Percentiles rank a stretch among this genome's conserved stretches.
phyloP scores from a whole-genome alignment of 1,284 basidiomycete species.

The Trametes pubescens region DNA sequence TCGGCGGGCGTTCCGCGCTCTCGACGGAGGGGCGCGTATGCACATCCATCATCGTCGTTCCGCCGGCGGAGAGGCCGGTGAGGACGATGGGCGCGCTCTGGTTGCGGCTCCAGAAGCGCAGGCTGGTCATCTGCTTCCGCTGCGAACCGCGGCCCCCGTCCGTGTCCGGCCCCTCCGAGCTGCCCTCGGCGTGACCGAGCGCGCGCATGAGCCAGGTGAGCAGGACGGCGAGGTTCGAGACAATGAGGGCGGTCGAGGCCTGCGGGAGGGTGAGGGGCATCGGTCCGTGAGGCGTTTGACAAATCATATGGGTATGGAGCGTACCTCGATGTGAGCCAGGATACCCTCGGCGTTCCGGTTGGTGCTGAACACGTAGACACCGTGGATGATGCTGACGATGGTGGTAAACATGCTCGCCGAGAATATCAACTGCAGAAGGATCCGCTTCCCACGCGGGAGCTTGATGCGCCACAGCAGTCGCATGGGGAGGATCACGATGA shows the following conservation, averaged over 20 bases:
- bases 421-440: slow-evolving; percentile 38
- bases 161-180: slow-evolving; percentile 16
- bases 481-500: slow-evolving; percentile 38
- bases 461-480: slow-evolving; percentile 39
- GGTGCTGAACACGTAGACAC: slow-evolving; percentile 33
- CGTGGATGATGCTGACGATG: slow-evolving; percentile 37
- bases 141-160: slow-evolving; percentile 10
- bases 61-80: slow-evolving; percentile 11
- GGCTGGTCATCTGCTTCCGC: slow-evolving; percentile 19
- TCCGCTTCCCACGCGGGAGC: slow-evolving; percentile 28
- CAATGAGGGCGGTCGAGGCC: slow-evolving; percentile 37
- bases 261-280: slow-evolving; percentile 2
- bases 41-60: background rate
- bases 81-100: slow-evolving; percentile 22
- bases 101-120: slow-evolving; percentile 30
- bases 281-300: background rate
- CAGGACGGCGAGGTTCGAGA: slow-evolving; percentile 39
- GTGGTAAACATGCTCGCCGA: slow-evolving; percentile 40
- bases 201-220: slow-evolving; percentile 34
- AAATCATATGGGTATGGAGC: background rate
- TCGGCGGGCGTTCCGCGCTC: slow-evolving; percentile 8
- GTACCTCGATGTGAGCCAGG: slow-evolving; percentile 36
- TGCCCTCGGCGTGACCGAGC: slow-evolving; percentile 27
- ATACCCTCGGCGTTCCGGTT: slow-evolving; percentile 35
- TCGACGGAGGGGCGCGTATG: slow-evolving; percentile 1